Conservation (phyloP, 108 stramenopile genomes). For the Chaetoceros tenuissimus region DNA sequence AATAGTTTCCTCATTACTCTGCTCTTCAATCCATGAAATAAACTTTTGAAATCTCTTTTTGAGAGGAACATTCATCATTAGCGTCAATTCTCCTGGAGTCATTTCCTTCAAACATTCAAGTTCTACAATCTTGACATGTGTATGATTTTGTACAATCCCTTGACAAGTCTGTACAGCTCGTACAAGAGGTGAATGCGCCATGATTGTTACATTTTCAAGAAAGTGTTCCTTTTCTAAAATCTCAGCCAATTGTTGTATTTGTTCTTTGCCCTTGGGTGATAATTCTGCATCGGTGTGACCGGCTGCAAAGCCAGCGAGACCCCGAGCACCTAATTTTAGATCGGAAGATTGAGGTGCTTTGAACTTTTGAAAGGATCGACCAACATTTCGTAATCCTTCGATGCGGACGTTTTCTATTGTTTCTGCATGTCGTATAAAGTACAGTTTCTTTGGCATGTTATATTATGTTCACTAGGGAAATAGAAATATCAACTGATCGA, state of each 20-base stretch:
- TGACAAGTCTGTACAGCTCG: slow-evolving; percentile 49
- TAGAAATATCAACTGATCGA: no score
- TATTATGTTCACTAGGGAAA: no score
- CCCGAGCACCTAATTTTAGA: slow-evolving; percentile 17
- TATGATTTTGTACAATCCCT: slow-evolving; percentile 29
- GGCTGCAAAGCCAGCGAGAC: slow-evolving; percentile 30
- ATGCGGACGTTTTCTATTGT: slow-evolving; percentile 56
- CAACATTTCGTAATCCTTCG: slow-evolving; percentile 18
- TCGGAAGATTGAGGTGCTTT: slow-evolving; percentile 29
- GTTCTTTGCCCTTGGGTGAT: slow-evolving; percentile 27
- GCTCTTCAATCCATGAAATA: slow-evolving; percentile 32
- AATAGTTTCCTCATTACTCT: slow-evolving; percentile 35
- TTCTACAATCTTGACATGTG: slow-evolving; percentile 28
- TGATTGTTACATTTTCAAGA: slow-evolving; percentile 23
- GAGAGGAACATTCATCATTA: slow-evolving; percentile 22
- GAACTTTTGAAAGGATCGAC: slow-evolving; percentile 16
- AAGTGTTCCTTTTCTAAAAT: slow-evolving; percentile 31
- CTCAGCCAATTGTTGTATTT: slow-evolving; percentile 37
- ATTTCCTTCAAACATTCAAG: slow-evolving; percentile 33
- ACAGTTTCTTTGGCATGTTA: slow-evolving; percentile 58
- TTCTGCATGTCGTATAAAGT: slow-evolving; percentile 70
- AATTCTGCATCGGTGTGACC: slow-evolving; percentile 55
- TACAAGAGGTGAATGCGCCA: slow-evolving; percentile 49
- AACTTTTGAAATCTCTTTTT: slow-evolving; percentile 32
- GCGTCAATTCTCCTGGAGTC: slow-evolving; percentile 49